Base-by-base conservation (phyloP, 495 filamentous ascomycete genomes). In the Niebla homalea region DNA sequence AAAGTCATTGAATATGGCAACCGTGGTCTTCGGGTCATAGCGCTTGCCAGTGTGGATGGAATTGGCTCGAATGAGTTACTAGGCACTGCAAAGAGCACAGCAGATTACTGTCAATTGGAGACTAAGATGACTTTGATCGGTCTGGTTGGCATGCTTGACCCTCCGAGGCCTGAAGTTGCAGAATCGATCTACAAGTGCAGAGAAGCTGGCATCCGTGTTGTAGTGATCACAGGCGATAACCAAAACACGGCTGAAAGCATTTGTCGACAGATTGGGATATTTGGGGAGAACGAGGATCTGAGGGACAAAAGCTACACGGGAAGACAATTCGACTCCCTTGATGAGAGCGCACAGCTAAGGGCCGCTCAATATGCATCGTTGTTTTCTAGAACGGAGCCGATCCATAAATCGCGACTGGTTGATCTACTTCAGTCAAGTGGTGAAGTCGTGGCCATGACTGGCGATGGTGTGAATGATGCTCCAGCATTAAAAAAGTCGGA, bases 371-470 rank as follows among this genome's bases (percentile, higher is more conserved):
- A 70, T 25, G 93, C 89, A 2, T 90, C 83, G 37, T 73, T 99
- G 11, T 97, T 99, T 73, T 97, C 93, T n/a, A 80, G 93, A 46
- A 94, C 92, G 22, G 93, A 99, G 67, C 93, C 93, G 36, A 74
- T 72, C 23, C 93, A 99, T 73, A 99, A 99, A 73, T 90, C 85
- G 6, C 87, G 84, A 67, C 79, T 99, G 23, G 90, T 99, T 39
- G 93, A 99, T 67, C 80, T 97, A 25, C 83, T 99, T 50, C 93
- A 99, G 66, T 85, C 85, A 22, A 70, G 85, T 54, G 86, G 87
- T 54, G 87, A 97, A 63, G 93, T 99, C 23, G 93, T 99, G 52
- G 93, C 93, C 54, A 99, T 99, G 93, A 99, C 93, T 52, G 93
- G 93, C 57, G 93, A 99, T 64, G 93, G 93, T 63, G 93, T 99